These are phyloP conservation scores for Colletotrichum sp. DNA, from an alignment of 2,329 filamentous ascomycete genomes.

Conservation along the genomic window DNA sequence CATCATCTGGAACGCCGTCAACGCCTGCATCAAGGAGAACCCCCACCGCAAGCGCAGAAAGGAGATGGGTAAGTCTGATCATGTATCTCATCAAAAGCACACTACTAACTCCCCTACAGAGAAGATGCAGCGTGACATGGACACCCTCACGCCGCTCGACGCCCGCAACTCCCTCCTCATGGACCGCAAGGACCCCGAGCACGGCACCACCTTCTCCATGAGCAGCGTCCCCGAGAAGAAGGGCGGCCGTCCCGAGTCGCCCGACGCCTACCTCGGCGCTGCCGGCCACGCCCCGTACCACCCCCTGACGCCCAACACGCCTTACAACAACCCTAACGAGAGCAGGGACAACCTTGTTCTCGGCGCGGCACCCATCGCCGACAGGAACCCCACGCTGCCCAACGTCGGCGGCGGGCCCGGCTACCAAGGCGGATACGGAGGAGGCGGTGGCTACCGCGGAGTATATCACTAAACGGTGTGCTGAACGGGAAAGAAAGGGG, in stretches of 20 bases:
- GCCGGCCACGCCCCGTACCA: conserved; percentile 31
- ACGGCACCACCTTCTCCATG: conserved; percentile 47
- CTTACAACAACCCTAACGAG: conserved; percentile 29
- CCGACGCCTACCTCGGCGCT: conserved; percentile 35
- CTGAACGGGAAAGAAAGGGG: background rate
- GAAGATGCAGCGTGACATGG: conserved; percentile 77
- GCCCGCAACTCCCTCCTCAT: conserved; percentile 86
- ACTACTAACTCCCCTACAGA: conserved; percentile 55
- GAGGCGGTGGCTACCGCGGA: conserved; percentile 16
- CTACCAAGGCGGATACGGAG: conserved; percentile 13
- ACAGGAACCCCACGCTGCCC: conserved; percentile 39
- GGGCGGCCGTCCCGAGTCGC: conserved; percentile 31
- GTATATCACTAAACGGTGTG: conserved; percentile 6
- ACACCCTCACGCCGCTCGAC: conserved; percentile 85
- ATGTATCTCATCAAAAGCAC: background rate
- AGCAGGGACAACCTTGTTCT: conserved; percentile 43
- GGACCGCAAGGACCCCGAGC: conserved; percentile 48
- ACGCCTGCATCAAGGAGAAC: conserved; percentile 83
- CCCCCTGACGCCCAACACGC: conserved; percentile 40
- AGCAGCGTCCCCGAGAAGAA: conserved; percentile 36
- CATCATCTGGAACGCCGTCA: conserved; percentile 87
- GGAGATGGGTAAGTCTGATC: conserved; percentile 76
- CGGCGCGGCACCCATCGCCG: conserved; percentile 43
- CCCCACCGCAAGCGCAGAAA: conserved; percentile 88
- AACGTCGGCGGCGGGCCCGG: conserved; percentile 14